A percentile compares a stretch with the other conserved stretches of the same genome.
Evolutionary conservation across 192 early-diverging fungal genomes (phyloP).

Genomic region (Backusella parvicylindrica): DNA sequence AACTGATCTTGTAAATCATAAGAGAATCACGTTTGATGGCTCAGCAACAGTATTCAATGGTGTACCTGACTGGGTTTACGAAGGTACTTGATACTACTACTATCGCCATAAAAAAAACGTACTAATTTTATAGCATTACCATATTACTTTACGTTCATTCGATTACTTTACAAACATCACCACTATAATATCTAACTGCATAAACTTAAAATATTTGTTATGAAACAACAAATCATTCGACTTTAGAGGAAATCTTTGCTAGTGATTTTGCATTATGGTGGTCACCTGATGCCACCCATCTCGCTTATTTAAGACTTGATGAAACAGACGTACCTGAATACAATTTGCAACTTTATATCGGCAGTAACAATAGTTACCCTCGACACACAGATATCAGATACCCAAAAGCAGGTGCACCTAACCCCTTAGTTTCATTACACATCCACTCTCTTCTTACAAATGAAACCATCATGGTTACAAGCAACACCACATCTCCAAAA

Average conservation of each 20-base stretch:
- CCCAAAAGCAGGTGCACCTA: conserved; percentile 88
- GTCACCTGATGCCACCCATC: conserved; percentile 71
- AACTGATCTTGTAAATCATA: conserved; percentile 62
- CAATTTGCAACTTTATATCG: conserved; percentile 69
- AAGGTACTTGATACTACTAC: conserved; percentile 33
- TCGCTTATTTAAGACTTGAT: conserved; percentile 87
- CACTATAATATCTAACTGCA: neutral
- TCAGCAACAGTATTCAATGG: conserved; percentile 84
- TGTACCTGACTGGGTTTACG: conserved; percentile 97
- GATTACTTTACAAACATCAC: neutral
- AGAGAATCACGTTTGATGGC: conserved; percentile 84
- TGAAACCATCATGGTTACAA: conserved; percentile 16
- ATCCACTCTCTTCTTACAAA: conserved; percentile 48
- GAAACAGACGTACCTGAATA: conserved; percentile 82
- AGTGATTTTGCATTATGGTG: conserved; percentile 78
- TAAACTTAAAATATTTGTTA: neutral
- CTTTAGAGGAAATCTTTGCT: conserved; percentile 80
- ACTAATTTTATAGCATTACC: neutral
- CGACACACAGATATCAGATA: conserved; percentile 73
- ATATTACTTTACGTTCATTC: neutral
- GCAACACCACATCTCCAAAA: conserved; percentile 19
- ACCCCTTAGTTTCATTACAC: conserved; percentile 77
- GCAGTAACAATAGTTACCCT: conserved; percentile 60
- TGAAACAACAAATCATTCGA: neutral
- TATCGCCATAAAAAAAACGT: too few species aligned